phyloP scores from a whole-genome alignment of 2,329 filamentous ascomycete species.

The Harringtonia aguacate region DNA sequence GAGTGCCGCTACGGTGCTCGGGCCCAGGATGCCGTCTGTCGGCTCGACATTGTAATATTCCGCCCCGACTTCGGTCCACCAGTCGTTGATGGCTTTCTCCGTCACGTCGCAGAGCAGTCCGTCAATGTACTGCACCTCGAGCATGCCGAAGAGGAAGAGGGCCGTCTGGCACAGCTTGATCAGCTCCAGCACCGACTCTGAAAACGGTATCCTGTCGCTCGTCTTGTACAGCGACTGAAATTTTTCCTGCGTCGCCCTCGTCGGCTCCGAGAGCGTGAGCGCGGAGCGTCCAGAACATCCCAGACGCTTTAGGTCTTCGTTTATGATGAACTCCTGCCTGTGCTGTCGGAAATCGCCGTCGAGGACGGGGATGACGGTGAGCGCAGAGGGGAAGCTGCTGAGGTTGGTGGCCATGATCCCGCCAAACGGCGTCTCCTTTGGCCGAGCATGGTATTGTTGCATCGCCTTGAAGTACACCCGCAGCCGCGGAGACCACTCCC shows the following conservation, averaged over 20 bases:
- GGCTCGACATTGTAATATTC: slow-evolving; percentile 92
- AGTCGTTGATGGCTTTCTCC: slow-evolving; percentile 79
- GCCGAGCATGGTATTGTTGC: slow-evolving; percentile 73
- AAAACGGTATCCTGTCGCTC: slow-evolving; percentile 69
- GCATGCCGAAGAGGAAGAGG: slow-evolving; percentile 74
- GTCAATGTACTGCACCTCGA: slow-evolving; percentile 83
- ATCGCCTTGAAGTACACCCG: slow-evolving; percentile 79
- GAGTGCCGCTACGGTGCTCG: slow-evolving; percentile 80
- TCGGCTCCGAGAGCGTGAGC: slow-evolving; percentile 68
- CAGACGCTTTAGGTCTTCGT: slow-evolving; percentile 84
- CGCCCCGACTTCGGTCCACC: slow-evolving; percentile 90
- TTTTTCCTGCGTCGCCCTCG: slow-evolving; percentile 75
- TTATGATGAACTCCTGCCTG: slow-evolving; percentile 79
- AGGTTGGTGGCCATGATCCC: slow-evolving; percentile 91
- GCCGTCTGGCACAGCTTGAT: slow-evolving; percentile 88
- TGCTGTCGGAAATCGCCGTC: slow-evolving; percentile 76
- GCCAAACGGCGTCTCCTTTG: slow-evolving; percentile 71
- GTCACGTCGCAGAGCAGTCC: slow-evolving; percentile 89
- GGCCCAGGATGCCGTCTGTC: slow-evolving; percentile 82
- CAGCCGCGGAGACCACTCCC: slow-evolving; percentile 66
- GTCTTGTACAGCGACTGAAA: slow-evolving; percentile 86
- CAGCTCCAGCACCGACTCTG: slow-evolving; percentile 72
- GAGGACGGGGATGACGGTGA: slow-evolving; percentile 86
- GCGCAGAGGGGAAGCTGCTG: slow-evolving; percentile 78
- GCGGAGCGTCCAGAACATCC: slow-evolving; percentile 86